Evolutionary conservation across 208 protist genomes (phyloP).

Genomic region (Trypanosoma lewisi): DNA sequence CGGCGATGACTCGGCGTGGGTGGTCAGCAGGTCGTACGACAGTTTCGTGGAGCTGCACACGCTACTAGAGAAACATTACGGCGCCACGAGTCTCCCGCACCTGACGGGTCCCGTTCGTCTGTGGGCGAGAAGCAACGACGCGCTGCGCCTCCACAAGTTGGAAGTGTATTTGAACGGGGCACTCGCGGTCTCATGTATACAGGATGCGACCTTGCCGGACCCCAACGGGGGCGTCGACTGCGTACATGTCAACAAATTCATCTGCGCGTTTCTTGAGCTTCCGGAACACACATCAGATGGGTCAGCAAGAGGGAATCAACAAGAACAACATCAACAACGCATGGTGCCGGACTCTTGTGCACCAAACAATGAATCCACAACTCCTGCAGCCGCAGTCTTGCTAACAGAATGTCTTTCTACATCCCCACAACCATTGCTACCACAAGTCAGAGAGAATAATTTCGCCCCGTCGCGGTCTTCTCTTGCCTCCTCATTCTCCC

Average conservation of each 20-base stretch:
- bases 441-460: no score
- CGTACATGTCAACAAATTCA: conserved; percentile 16
- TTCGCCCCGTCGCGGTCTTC: no score
- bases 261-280: conserved; percentile 20
- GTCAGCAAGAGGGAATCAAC: neutral
- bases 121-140: conserved; percentile 13
- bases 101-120: conserved; percentile 5
- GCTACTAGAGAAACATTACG: conserved; percentile 19
- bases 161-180: conserved; percentile 16
- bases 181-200: neutral
- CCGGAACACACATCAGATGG: conserved; percentile 3
- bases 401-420: no score
- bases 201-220: conserved; percentile 3
- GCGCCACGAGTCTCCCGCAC: conserved; percentile 9
- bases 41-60: conserved; percentile 18
- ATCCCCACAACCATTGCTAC: no score
- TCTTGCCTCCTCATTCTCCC: no score
- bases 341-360: neutral
- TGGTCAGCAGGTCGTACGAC: conserved; percentile 21
- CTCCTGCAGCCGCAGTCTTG: no score
- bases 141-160: conserved; percentile 10
- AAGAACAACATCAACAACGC: neutral
- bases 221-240: neutral
- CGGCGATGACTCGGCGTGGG: conserved; percentile 4
- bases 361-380: neutral